Base-by-base conservation (phyloP, 208 protist genomes). In the Acanthamoeba triangularis region DNA sequence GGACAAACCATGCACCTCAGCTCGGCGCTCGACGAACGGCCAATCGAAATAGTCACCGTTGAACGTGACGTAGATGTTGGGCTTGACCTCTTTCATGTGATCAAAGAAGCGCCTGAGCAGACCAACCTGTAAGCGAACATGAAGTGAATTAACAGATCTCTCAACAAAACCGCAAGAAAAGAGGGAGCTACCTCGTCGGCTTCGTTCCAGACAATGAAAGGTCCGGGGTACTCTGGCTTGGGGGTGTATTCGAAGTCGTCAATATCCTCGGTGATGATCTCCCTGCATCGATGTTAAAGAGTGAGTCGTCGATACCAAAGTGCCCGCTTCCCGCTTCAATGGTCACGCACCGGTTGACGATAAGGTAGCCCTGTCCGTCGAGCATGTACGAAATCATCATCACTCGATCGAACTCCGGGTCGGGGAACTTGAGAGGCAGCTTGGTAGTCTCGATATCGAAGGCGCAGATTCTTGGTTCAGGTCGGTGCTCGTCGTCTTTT, bases 311-410 rank as follows among this genome's bases (percentile, higher is more conserved):
- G 14, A 52, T 52, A 52, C 47, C 47, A 23, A 91, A 25, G 56
- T 6, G 16, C 37, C 20, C 30, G 69, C 56, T 28, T 30, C 52
- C 82, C 78, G n/a, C 11, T 90, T 6, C 82, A 52, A 91, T 8
- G 5, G 30, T 7, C 23, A 28, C n/a, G 56, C 30, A 80, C 76
- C 99, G 95, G 97, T 99, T 99, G 65, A 99, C 96, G 95, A 99
- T 99, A 18, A 99, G 97, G 96, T 99, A 99, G 41, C 99, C 99
- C 78, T 99, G 98, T 1, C 98, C 98, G 96, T 99, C 99, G 13
- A 99, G 92, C 99, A 99, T 99, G 98, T 99, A 99, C 6, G 99
- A 99, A 88, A 99, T 99, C 99, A 99, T 99, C 98, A 99, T 99
- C 61, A 99, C 99, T 93, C 98, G 97, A 98, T 99, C 99, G 23